Base-by-base conservation (phyloP, 257 asterid genomes). In the Apocynum venetum region DNA sequence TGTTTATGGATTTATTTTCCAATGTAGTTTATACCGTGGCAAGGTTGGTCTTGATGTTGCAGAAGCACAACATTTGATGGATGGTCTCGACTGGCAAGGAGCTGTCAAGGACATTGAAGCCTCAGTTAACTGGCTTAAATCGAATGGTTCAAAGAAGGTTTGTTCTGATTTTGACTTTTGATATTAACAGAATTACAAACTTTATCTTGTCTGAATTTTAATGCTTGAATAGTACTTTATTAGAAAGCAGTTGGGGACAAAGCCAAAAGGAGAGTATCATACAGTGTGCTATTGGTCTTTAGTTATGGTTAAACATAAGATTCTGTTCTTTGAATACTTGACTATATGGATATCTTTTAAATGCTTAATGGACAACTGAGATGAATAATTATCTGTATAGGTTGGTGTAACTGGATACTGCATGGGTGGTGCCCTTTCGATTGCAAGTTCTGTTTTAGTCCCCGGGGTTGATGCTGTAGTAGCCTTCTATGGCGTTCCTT, bases 381-480 rank as follows among this genome's bases (percentile, higher is more conserved):
- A 48, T 70, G 52, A 52, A 31, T 11, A 64, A 43, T 65, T 20
- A 25, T 76, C 14, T 53, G 11, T 59, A 63, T 83, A 96, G 99
- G 85, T 91, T 83, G 99, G 98, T 47, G 97, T 93, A n/a, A 91
- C 97, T 74, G 97, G 99, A 78, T 96, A 80, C 85, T 96, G 99
- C 91, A 91, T 96, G 99, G 99, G 98, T 57, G 99, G 98, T 64
- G 98, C 99, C 82, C 97, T 96, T 80, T 85, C 97, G 64, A 85
- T 96, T 77, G 99, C 98, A 82, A 96, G 98, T 84, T 90, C 99
- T 79, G 98, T 96, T 56, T 80, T 88, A 84, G 87, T 91, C 79
- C 91, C 98, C 1, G 91, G 87, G 35, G 89, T 91, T 70, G 97
- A 93, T 80, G 97, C 96, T 35, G 98, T 88, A 80, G 97, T 88